A percentile compares a stretch with the other conserved stretches of the same genome.
These are phyloP conservation scores for Hypoxylon trugodes DNA, from an alignment of 495 filamentous ascomycete species.

Conservation along the genomic window DNA sequence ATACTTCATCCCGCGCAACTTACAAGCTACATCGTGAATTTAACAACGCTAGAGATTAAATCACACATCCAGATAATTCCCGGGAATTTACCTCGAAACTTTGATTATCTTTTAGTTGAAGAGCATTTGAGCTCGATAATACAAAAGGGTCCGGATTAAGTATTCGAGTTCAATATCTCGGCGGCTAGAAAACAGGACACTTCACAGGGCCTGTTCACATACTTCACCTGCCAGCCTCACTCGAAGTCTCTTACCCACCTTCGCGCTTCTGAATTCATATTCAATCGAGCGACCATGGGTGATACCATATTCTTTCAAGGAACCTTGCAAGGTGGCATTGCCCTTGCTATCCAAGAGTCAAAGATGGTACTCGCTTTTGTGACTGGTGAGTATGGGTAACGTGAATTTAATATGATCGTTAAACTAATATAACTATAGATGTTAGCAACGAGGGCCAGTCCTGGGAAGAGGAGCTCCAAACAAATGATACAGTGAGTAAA, in stretches of 20 bases:
- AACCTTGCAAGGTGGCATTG: constrained; percentile 79
- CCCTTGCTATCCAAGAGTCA: constrained; percentile 69
- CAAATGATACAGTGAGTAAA: constrained; percentile 62
- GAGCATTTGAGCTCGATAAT: no score
- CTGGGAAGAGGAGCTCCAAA: constrained; percentile 83
- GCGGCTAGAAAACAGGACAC: no score
- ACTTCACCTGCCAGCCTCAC: neutral
- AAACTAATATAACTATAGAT: constrained; percentile 54
- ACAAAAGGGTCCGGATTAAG: no score
- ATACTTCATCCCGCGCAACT: no score
- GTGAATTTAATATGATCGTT: neutral
- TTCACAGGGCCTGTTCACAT: no score
- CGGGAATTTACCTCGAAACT: no score
- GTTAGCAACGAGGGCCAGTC: constrained; percentile 66
- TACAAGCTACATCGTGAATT: no score
- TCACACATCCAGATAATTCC: no score
- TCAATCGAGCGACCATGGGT: neutral
- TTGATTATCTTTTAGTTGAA: no score
- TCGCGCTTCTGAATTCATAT: neutral
- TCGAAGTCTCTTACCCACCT: neutral
- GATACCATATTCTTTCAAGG: constrained; percentile 79
- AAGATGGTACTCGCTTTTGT: constrained; percentile 59
- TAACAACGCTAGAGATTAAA: no score
- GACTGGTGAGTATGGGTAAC: constrained; percentile 52
- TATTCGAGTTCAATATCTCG: no score